A percentile compares a stretch with the other conserved stretches of the same genome.
Conservation (phyloP, 331 rosid species). For the Pyrus hybrid region DNA sequence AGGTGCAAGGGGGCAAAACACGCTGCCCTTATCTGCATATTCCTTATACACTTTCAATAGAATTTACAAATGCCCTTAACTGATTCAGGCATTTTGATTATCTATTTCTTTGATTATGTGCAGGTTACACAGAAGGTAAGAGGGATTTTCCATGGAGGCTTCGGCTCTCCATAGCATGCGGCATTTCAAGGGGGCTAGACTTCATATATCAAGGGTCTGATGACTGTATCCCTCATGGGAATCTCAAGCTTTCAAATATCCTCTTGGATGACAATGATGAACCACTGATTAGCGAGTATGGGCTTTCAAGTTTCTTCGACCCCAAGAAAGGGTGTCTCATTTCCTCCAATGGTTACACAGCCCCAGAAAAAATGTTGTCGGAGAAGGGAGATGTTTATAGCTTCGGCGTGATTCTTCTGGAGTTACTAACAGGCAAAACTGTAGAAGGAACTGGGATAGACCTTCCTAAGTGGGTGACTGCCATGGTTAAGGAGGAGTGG, state of each 20-base stretch:
- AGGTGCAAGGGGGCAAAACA: not conserved
- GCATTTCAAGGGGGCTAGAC: conserved; percentile 58
- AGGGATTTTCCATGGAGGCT: conserved; percentile 50
- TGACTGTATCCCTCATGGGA: conserved; percentile 59
- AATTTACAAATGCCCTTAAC: not conserved
- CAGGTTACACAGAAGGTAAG: conserved; percentile 48
- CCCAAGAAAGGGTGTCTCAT: conserved; percentile 24
- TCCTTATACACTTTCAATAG: not conserved
- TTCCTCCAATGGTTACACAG: conserved; percentile 42
- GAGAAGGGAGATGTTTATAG: conserved; percentile 60
- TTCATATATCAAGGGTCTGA: conserved; percentile 38
- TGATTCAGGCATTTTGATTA: not conserved
- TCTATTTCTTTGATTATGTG: not conserved
- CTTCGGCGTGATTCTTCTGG: conserved; percentile 59
- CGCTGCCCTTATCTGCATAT: not conserved
- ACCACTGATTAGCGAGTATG: conserved; percentile 64
- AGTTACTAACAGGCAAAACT: conserved; percentile 54
- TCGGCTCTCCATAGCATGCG: conserved; percentile 48
- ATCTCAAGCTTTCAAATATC: conserved; percentile 66
- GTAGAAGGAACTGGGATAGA: conserved; percentile 46
- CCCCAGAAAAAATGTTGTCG: conserved; percentile 49
- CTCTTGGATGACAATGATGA: conserved; percentile 46
- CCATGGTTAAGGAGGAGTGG: conserved; percentile 79
- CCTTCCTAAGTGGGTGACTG: conserved; percentile 70
- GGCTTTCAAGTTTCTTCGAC: conserved; percentile 44